Evolutionary conservation across 371 early-diverging fungal species (phyloP).

Genomic region (Sporodiniella umbellata): DNA sequence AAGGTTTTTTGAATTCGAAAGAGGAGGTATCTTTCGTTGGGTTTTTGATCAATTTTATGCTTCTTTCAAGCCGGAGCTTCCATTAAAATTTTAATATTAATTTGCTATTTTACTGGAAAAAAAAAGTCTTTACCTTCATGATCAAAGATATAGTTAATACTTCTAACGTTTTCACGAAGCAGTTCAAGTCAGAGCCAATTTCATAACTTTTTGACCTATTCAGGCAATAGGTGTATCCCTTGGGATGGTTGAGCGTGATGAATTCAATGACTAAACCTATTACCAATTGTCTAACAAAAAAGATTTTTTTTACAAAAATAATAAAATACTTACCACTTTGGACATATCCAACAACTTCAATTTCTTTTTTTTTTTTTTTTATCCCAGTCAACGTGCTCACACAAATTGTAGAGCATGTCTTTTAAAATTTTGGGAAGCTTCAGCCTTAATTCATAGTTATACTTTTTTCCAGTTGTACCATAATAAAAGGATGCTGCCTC

Average conservation of each 20-base stretch:
- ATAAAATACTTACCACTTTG: neutral
- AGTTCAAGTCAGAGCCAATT: constrained; percentile 1
- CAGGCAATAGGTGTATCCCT: constrained; percentile 1
- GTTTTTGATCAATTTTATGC: neutral
- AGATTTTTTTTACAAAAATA: neutral
- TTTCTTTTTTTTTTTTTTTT: neutral
- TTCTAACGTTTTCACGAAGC: neutral
- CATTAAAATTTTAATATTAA: neutral
- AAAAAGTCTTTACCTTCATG: neutral
- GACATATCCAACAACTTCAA: constrained; percentile 2
- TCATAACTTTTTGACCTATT: constrained; percentile 1
- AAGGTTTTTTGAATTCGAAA: neutral
- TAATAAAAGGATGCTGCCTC: constrained; percentile 1
- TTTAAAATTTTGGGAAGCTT: neutral
- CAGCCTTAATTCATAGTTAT: neutral
- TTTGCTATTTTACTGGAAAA: neutral
- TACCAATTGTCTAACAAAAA: neutral
- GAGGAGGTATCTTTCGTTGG: neutral
- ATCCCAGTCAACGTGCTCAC: neutral
- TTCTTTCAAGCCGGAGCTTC: neutral
- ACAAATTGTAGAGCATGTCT: constrained; percentile 1
- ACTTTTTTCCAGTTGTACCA: neutral
- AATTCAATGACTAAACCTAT: neutral
- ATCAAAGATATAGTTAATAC: neutral
- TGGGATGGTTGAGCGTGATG: neutral